These are phyloP conservation scores for Eimeria tenella DNA, from an alignment of 169 alveolate genomes.

Conservation along the genomic window DNA sequence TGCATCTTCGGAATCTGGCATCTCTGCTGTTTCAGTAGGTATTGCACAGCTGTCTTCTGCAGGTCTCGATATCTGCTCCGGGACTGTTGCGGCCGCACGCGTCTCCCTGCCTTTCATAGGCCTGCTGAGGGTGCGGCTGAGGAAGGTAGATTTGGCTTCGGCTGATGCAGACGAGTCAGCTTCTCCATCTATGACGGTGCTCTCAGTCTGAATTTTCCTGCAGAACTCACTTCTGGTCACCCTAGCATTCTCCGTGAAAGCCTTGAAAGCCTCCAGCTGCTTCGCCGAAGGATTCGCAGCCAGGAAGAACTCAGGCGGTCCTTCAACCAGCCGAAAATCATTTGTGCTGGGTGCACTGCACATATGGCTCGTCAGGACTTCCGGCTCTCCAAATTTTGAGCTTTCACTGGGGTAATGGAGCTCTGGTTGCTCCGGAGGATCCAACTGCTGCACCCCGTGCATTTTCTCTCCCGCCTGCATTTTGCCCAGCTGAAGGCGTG, in stretches of 20 bases:
- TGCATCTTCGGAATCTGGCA: slow-evolving; percentile 24
- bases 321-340: slow-evolving; percentile 60
- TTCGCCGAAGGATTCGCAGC: slow-evolving; percentile 64
- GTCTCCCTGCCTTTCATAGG: slow-evolving; percentile 1
- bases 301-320: slow-evolving; percentile 57
- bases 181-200: slow-evolving; percentile 2
- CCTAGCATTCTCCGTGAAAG: slow-evolving; percentile 47
- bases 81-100: not conserved
- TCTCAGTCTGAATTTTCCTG: not conserved
- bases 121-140: slow-evolving; percentile 29
- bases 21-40: not conserved
- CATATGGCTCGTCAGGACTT: not conserved
- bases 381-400: not conserved
- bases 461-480: slow-evolving; percentile 5
- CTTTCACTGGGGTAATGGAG: not conserved
- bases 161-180: not conserved
- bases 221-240: slow-evolving; percentile 20
- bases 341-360: not conserved
- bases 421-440: slow-evolving; percentile 24
- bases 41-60: not conserved
- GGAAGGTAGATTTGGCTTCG: slow-evolving; percentile 29
- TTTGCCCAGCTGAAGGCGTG: not conserved
- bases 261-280: slow-evolving; percentile 64
- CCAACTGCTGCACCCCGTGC: slow-evolving; percentile 30
- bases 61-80: not conserved